Conservation (phyloP, 352 stramenopile species). For the Globisporangium alternatum region DNA sequence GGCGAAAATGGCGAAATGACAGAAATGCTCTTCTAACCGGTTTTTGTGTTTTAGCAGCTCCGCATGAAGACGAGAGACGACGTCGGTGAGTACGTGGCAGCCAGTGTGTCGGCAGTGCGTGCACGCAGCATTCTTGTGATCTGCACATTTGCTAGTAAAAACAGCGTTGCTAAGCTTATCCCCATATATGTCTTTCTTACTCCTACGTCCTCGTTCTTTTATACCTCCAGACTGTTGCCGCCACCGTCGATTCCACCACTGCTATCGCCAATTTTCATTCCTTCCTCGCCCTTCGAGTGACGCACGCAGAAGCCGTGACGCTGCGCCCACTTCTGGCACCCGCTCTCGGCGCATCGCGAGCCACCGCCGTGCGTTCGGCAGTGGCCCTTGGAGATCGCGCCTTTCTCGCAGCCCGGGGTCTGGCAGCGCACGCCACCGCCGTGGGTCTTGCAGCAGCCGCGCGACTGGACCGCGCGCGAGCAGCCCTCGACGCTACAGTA, state of each 20-base stretch:
- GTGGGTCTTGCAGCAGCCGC: conserved; percentile 86
- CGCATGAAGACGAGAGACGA: no score
- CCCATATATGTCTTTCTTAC: neutral
- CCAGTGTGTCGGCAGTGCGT: no score
- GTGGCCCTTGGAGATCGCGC: conserved; percentile 81
- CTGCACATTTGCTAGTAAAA: no score
- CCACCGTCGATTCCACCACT: neutral
- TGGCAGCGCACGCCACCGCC: conserved; percentile 84
- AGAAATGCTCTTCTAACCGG: neutral
- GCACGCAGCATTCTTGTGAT: no score
- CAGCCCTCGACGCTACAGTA: conserved; percentile 71
- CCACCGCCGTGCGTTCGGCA: conserved; percentile 83
- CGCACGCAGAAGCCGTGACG: conserved; percentile 71
- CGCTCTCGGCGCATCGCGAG: conserved; percentile 61
- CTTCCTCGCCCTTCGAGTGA: conserved; percentile 48
- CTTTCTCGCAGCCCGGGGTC: conserved; percentile 71
- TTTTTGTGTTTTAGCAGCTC: neutral
- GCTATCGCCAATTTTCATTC: no score
- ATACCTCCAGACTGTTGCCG: conserved; percentile 6
- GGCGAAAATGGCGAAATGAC: conserved; percentile 1
- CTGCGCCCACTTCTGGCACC: conserved; percentile 75
- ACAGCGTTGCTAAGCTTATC: neutral
- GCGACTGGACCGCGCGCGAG: conserved; percentile 72
- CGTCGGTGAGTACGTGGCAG: no score
- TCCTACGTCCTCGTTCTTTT: neutral